These are phyloP conservation scores for Alternaria sp. DNA, from an alignment of 2,329 filamentous ascomycete genomes.

Conservation along the genomic window DNA sequence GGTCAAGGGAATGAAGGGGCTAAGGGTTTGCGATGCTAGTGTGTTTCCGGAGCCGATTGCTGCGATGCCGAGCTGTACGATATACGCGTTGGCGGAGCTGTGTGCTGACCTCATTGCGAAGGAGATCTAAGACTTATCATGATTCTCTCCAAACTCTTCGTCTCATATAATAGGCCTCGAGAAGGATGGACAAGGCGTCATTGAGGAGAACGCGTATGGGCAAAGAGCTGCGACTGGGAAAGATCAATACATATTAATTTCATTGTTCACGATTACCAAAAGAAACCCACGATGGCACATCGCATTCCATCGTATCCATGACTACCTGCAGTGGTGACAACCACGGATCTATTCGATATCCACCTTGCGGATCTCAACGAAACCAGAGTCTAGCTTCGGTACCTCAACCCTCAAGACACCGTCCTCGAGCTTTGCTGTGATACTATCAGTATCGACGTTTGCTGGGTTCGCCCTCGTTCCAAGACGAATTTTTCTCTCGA, in stretches of 20 bases:
- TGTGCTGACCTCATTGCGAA: conserved; percentile 31
- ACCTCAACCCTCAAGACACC: conserved; percentile 80
- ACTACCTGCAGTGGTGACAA: neutral
- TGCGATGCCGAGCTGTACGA: conserved; percentile 31
- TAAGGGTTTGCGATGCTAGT: conserved; percentile 31
- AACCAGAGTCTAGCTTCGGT: conserved; percentile 72
- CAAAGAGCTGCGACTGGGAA: neutral
- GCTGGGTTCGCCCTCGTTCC: conserved; percentile 64
- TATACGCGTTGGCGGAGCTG: conserved; percentile 34
- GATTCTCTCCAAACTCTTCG: neutral
- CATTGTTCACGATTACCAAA: neutral
- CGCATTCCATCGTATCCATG: neutral
- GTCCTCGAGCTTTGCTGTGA: conserved; percentile 80
- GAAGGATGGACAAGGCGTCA: neutral
- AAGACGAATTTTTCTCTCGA: conserved; percentile 75
- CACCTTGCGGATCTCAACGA: conserved; percentile 63
- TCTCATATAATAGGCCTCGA: neutral
- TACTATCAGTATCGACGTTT: conserved; percentile 71
- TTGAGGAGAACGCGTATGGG: neutral
- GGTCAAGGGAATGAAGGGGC: conserved; percentile 14
- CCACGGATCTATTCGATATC: conserved; percentile 55
- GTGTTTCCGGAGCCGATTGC: conserved; percentile 31
- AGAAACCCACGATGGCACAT: neutral
- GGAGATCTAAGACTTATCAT: neutral
- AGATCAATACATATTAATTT: neutral